Base-by-base conservation (phyloP, 1,284 basidiomycete genomes). In the Thecaphora thlaspeos region DNA sequence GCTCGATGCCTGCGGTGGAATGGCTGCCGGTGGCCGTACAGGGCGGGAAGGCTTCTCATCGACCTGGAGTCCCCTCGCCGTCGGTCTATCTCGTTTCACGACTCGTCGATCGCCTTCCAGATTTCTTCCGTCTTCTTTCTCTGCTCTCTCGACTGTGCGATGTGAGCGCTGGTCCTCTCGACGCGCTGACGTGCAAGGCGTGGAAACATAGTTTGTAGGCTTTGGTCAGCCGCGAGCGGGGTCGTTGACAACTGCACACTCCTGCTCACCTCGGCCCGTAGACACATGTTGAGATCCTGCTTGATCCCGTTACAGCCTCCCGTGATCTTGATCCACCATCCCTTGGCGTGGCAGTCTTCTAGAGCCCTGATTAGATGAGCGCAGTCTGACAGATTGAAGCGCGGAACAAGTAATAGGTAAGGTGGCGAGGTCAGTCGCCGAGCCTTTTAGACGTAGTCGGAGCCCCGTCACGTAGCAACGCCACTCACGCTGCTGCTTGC, bases 251-350 rank as follows among this genome's bases (percentile, higher is more conserved):
- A n/a, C n/a, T n/a, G n/a, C 22, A 9, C 19, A 23, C 12, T 11
- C 7, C 5, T 22, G 37, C 68, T 60, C 19, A 70, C 68, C 54
- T 71, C 68, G 39, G 49, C 48, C 11, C 68, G 51, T 1, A 71
- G 57, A 46, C 68, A 71, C 48, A 59, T 59, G 44, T 68, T 71
- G 46, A 71, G 61, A 14, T 68, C 65, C 34, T 57, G 46, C 48
- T 71, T 71, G 47, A 71, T 60, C 30, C 51, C 65, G 41, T 71
- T 71, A 44, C 68, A 71, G 24, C 55, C 61, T 17, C 68, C 68
- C 1, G 66, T 61, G 49, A 65, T 53, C 46, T 65, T 64, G 46
- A 62, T 55, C 48, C 55, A 52, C 41, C 54, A 54, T 11, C 62
- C 62, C 18, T 46, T 48, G 22, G 59, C 53, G 28, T 71, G 68